phyloP scores from a whole-genome alignment of 139 green algal genomes.

The Pleodorina starrii region DNA sequence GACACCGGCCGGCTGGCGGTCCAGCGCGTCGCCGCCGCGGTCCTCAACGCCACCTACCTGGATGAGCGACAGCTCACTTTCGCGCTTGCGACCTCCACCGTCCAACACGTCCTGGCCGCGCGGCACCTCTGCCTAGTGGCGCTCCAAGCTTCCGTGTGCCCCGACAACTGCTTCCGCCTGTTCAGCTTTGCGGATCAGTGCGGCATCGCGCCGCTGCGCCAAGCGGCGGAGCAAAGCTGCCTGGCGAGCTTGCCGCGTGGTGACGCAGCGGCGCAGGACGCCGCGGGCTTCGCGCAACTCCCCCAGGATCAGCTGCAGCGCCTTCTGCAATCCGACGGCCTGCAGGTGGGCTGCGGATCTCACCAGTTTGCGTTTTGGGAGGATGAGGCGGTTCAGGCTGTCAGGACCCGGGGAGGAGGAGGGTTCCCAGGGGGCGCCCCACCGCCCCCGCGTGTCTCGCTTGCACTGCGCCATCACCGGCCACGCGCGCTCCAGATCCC shows the following conservation, averaged over 20 bases:
- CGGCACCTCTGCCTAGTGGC: slow-evolving; percentile 20
- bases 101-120: not conserved
- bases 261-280: not conserved
- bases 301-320: not conserved
- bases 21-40: not conserved
- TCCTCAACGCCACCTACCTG: not conserved
- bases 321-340: not conserved
- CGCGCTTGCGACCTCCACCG: not conserved
- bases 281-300: slow-evolving; percentile 7
- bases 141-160: not conserved
- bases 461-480: no score
- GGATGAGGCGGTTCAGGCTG: no score
- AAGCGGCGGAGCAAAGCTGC: not conserved
- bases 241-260: not conserved
- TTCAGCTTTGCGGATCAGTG: not conserved
- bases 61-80: not conserved
- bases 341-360: slow-evolving; percentile 43
- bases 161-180: slow-evolving; percentile 20
- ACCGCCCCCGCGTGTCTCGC: no score
- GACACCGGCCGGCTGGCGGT: not conserved
- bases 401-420: no score
- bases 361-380: no score
- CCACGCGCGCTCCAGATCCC: no score
- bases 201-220: slow-evolving; percentile 2
- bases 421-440: no score